Base-by-base conservation (phyloP, 2,329 filamentous ascomycete species). In the Monilinia vaccinii-corymbosi region DNA sequence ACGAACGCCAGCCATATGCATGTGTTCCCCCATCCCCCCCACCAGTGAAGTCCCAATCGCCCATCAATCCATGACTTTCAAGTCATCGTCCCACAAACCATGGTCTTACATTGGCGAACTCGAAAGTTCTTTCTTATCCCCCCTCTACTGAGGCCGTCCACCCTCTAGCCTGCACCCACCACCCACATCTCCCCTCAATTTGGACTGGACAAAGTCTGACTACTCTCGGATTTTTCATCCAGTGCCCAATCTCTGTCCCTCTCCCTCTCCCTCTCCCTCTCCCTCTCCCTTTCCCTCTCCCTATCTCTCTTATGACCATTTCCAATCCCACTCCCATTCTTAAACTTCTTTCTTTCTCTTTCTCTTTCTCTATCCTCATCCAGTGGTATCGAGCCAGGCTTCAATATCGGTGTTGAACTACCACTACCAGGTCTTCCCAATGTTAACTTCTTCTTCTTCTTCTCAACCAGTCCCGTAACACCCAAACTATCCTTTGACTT, bases 381-480 rank as follows among this genome's bases (percentile, higher is more conserved):
- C 8, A 38, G 32, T 38, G 57, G 58, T 47, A 45, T 31, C 7
- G 36, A 46, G 23, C 56, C 34, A 1, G 63, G 51, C 36, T 61
- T 61, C 14, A 64, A 23, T 23, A 53, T 44, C 21, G 50, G 56
- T 4, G 58, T 57, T 9, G 53, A 60, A 31, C 34, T 56, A 25
- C 34, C 45, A 50, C 36, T 52, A 40, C 61, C 55, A 14, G 60
- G 58, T 44, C 60, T 63, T 10, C 62, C 63, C 34, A 60, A 25
- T 36, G 60, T 25, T 60, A 60, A 63, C 42, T 64, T 64, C 49
- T 64, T 65, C 56, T 63, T 62, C n/a, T 58, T 60, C 18, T 51
- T 56, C 28, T 52, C 36, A 18, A 40, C 32, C 36, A 55, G 28
- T 6, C 40, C 51, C 11, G 38, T 38, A 31, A 51, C 52, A 40